A percentile compares a stretch with the other conserved stretches of the same genome.
These are phyloP conservation scores for Puccinellia tenuiflora DNA, from an alignment of 176 grass and related monocot genomes.

Conservation along the genomic window DNA sequence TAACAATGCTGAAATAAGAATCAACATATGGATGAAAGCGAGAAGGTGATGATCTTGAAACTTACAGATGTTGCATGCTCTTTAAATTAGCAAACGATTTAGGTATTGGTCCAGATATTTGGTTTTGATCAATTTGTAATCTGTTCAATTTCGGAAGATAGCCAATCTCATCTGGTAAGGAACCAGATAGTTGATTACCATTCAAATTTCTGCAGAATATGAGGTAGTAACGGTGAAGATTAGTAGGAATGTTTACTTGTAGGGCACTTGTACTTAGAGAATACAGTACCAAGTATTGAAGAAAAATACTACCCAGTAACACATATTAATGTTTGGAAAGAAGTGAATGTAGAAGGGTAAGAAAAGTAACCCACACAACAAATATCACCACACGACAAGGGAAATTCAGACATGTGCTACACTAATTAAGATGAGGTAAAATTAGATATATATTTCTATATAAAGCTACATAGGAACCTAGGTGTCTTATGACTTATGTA, in stretches of 20 bases:
- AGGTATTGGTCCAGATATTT: constrained; percentile 84
- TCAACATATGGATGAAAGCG: neutral
- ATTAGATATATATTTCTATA: neutral
- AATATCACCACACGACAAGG: neutral
- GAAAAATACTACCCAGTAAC: neutral
- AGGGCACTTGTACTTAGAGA: neutral
- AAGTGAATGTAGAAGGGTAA: neutral
- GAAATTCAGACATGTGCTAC: neutral
- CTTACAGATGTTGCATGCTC: constrained; percentile 77
- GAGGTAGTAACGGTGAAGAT: neutral
- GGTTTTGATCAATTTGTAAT: constrained; percentile 81
- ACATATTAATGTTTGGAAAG: neutral
- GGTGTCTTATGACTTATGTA: neutral
- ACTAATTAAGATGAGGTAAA: neutral
- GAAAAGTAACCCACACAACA: constrained; percentile 1
- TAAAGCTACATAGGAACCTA: neutral
- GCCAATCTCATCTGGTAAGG: constrained; percentile 82
- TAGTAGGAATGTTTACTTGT: neutral
- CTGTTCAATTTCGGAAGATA: constrained; percentile 63
- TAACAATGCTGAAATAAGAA: constrained; percentile 8
- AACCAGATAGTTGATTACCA: constrained; percentile 70
- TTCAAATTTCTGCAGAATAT: constrained; percentile 71
- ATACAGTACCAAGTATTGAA: neutral
- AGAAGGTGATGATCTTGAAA: neutral
- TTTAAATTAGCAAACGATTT: constrained; percentile 81